Base-by-base conservation (phyloP, 2,329 filamentous ascomycete species). In the Ophiostoma angusticollis region DNA sequence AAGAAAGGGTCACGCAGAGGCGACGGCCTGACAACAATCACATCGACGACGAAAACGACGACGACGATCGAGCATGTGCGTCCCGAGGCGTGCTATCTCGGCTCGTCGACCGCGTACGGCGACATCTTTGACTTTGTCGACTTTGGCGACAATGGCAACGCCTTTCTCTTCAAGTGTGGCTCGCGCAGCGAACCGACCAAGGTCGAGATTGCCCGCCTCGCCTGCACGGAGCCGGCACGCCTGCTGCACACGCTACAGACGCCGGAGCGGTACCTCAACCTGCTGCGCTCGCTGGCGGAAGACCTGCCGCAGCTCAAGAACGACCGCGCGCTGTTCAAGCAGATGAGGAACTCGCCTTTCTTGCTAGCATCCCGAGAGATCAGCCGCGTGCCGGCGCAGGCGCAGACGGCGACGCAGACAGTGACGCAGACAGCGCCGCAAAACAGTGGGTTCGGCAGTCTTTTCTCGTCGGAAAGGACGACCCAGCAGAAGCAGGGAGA, bases 61-160 rank as follows among this genome's bases (percentile, higher is more conserved):
- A 6, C 51, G 31, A 52, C 52, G 33, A 49, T 72, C 32, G 62
- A 67, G 48, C 69, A 76, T 49, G 67, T 86, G 31, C 68, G 73
- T 13, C 89, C 91, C 5, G 72, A 70, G 32, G 68, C 77, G 29
- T 86, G 81, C 46, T 98, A 94, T 55, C 67, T 98, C 2, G 91
- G 91, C 8, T 78, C 48, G 21, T 76, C 70, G 6, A 56, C 62
- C 2, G 68, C 67, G 7, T 98, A 93, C 51, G 81, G 76, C 9
- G 83, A 93, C 23, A 93, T 98, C 23, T 94, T 98, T 49, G 86
- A 96, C 54, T 98, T 95, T 58, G 87, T 96, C 12, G 84, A 96
- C 55, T 98, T 95, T 61, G 86, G 89, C 0, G 63, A 70, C 24
- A 78, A 89, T 54, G 89, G 84, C 2, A 96, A 96, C 52, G 68